A percentile compares a stretch with the other conserved stretches of the same genome.
Conservation (phyloP, 371 early-diverging fungal species). For the Cokeromyces recurvatus region DNA sequence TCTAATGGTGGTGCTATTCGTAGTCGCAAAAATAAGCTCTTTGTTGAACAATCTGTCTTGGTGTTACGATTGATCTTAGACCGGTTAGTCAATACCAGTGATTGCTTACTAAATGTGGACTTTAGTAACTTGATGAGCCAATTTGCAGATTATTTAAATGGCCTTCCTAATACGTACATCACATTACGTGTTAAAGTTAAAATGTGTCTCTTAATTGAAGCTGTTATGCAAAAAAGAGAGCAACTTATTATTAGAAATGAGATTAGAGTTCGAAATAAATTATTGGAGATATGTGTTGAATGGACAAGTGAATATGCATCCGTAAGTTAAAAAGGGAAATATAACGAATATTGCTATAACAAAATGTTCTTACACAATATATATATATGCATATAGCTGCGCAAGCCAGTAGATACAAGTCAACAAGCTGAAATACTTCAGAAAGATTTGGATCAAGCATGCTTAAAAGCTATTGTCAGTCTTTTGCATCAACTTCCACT, state of each 20-base stretch:
- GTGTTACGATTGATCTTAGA: conserved; percentile 81
- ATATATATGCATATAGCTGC: no score
- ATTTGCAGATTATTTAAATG: conserved; percentile 75
- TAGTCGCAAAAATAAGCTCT: conserved; percentile 74
- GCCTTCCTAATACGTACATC: conserved; percentile 51
- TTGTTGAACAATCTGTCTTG: conserved; percentile 81
- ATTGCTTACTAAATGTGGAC: conserved; percentile 74
- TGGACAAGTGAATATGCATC: conserved; percentile 80
- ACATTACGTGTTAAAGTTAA: conserved; percentile 79
- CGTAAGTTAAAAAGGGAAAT: conserved; percentile 24
- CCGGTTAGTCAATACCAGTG: conserved; percentile 63
- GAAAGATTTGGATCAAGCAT: conserved; percentile 76
- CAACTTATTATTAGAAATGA: conserved; percentile 77
- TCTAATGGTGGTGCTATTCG: conserved; percentile 63
- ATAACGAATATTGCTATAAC: background rate
- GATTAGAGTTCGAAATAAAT: conserved; percentile 73
- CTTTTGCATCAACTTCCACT: conserved; percentile 78
- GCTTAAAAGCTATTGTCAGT: conserved; percentile 78
- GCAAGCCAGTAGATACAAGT: conserved; percentile 22
- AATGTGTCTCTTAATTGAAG: conserved; percentile 79
- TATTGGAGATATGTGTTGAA: conserved; percentile 74
- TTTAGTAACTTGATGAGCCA: conserved; percentile 72
- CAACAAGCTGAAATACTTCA: conserved; percentile 54
- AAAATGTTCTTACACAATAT: no score
- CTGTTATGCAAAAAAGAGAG: conserved; percentile 74